A percentile compares a stretch with the other conserved stretches of the same genome.
These are phyloP conservation scores for Canna indica DNA, from an alignment of 176 grass and related monocot species.

Conservation along the genomic window DNA sequence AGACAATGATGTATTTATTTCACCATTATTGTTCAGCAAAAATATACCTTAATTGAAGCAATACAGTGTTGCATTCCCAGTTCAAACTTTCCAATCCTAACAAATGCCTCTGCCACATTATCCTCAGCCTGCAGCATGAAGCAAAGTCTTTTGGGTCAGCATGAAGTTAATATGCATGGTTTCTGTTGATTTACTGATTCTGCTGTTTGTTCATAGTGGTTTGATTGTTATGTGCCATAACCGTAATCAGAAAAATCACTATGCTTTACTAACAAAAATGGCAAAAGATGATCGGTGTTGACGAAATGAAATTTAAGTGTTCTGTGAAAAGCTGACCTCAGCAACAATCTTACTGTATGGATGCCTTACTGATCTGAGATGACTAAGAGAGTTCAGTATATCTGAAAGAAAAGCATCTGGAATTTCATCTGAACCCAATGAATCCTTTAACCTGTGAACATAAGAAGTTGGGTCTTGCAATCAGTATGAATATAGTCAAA, in stretches of 20 bases:
- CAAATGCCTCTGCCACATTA: constrained; percentile 55
- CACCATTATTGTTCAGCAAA: neutral
- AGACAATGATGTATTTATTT: neutral
- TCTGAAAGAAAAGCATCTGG: constrained; percentile 19
- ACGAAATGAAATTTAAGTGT: neutral
- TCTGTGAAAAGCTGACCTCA: constrained; percentile 43
- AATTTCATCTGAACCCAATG: constrained; percentile 23
- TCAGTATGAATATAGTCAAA: neutral
- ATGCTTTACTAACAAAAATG: neutral
- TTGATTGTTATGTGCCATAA: neutral
- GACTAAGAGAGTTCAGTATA: constrained; percentile 46
- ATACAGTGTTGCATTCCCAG: constrained; percentile 55
- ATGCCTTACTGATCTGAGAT: constrained; percentile 57
- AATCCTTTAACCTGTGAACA: constrained; percentile 47
- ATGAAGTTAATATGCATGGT: neutral
- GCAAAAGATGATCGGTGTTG: neutral
- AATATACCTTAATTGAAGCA: constrained; percentile 63
- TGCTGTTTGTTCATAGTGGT: neutral
- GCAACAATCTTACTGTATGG: constrained; percentile 76
- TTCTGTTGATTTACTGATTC: neutral
- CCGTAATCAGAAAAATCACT: neutral
- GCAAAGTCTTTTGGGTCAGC: neutral
- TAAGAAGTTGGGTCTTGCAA: neutral
- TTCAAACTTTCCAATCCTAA: constrained; percentile 48
- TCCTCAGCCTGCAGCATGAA: constrained; percentile 52